phyloP scores from a whole-genome alignment of 1,284 basidiomycete genomes.

The Naganishia cerealis region DNA sequence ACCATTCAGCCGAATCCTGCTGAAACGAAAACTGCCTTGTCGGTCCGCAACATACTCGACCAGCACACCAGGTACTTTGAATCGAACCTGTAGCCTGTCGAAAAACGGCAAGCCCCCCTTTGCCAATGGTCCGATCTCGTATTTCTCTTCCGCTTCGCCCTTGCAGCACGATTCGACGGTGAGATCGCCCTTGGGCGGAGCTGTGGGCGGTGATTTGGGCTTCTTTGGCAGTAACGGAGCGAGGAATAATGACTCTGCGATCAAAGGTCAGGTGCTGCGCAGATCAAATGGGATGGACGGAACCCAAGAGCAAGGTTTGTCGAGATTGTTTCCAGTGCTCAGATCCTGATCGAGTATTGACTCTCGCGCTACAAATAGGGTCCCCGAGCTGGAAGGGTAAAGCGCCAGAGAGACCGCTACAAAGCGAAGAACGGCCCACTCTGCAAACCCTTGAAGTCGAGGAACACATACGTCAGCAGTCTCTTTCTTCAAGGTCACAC shows the following conservation, averaged over 20 bases:
- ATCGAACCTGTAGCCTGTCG: neutral
- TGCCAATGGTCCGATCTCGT: slow-evolving; percentile 5
- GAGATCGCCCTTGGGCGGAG: slow-evolving; percentile 17
- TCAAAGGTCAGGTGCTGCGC: neutral
- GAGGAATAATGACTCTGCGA: neutral
- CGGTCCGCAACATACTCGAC: slow-evolving; percentile 3
- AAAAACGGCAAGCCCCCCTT: neutral
- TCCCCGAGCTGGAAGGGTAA: slow-evolving; percentile 25
- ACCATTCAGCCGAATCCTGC: slow-evolving; percentile 13
- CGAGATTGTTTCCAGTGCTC: neutral
- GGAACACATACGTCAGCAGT: slow-evolving; percentile 24
- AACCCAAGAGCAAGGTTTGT: neutral
- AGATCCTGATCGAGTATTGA: neutral
- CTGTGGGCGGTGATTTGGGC: slow-evolving; percentile 16
- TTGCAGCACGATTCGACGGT: slow-evolving; percentile 25
- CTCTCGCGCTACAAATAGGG: neutral
- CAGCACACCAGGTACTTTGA: neutral
- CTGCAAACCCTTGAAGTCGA: slow-evolving; percentile 18
- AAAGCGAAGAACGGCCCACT: slow-evolving; percentile 16
- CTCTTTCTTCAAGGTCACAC: slow-evolving; percentile 1
- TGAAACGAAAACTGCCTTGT: slow-evolving; percentile 8
- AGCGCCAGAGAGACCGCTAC: slow-evolving; percentile 5
- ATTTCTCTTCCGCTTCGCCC: neutral
- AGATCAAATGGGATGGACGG: neutral
- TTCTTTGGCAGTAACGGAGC: slow-evolving; percentile 12